A percentile compares a stretch with the other conserved stretches of the same genome.
phyloP scores from a whole-genome alignment of 176 grass and related monocot species.

The Oryza glumipatula region DNA sequence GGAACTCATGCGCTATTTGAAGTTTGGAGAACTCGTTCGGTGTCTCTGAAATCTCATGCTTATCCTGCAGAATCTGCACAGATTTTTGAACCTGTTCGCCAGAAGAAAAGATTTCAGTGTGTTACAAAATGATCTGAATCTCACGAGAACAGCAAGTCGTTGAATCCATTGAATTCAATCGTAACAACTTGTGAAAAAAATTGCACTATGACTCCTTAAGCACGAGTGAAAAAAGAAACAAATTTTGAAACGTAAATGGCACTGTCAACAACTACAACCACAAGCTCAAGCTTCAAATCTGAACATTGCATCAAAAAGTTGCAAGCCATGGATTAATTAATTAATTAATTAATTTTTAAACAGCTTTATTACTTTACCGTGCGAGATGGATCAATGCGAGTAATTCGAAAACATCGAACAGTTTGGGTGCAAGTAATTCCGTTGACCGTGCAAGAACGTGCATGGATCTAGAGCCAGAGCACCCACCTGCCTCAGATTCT shows the following conservation, averaged over 20 bases:
- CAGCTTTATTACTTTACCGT: neutral
- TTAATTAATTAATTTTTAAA: neutral
- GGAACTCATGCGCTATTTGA: conserved; percentile 67
- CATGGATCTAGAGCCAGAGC: neutral
- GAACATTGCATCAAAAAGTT: neutral
- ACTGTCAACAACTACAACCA: neutral
- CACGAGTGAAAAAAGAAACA: neutral
- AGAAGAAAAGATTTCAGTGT: conserved; percentile 15
- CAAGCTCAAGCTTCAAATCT: neutral
- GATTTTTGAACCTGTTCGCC: conserved; percentile 76
- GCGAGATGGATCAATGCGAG: neutral
- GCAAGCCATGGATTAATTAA: neutral
- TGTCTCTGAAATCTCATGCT: conserved; percentile 74
- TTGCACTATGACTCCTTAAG: neutral
- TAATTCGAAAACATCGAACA: neutral
- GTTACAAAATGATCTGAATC: conserved; percentile 4
- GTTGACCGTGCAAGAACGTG: neutral
- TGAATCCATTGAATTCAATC: conserved; percentile 23
- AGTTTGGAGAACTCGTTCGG: conserved; percentile 73
- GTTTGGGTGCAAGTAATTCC: neutral
- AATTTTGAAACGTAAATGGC: conserved; percentile 17
- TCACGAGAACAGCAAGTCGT: conserved; percentile 4
- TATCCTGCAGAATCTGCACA: conserved; percentile 75
- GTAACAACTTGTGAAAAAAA: conserved; percentile 17
- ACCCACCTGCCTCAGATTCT: conserved; percentile 81